Base-by-base conservation (phyloP, 2,329 filamentous ascomycete genomes). In the Cladophialophora chaetospira region DNA sequence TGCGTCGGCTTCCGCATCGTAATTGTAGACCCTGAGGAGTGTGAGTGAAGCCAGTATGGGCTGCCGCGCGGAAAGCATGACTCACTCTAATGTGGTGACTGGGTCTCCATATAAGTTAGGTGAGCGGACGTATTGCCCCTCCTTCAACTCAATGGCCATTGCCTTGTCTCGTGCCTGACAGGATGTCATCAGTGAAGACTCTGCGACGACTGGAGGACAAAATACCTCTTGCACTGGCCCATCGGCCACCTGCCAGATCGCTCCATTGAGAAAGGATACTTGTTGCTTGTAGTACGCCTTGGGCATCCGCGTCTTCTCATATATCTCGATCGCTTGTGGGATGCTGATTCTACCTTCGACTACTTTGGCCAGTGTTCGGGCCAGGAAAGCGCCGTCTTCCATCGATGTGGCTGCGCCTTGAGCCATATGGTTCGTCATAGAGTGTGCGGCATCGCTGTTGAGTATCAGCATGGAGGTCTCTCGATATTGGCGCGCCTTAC, bases 331-430 rank as follows among this genome's bases (percentile, higher is more conserved):
- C 3, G 73, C 75, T 25, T 74, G 67, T 4, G 60, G 35, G 3
- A 76, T 53, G 19, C 52, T 66, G 2, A 77, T 54, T 10, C 63
- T 63, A 23, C 71, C 71, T 19, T 68, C 46, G 2, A 73, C 64
- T 3, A 74, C 73, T 36, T 67, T 63, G 1, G 61, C 66, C 17
- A 77, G 61, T 48, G 71, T 71, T 11, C 68, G 61, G 4, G 67
- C 74, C 0, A 77, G 67, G 53, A 75, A 75, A 2, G 70, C 70
- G 10, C 73, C 75, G 62, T 78, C 75, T 65, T 77, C 74, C 71
- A 76, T 76, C 3, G 69, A 70, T 10, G 72, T 76, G 25, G 73
- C 74, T 10, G 73, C 74, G 1, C 74, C 74, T 62, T 77, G 74
- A 2, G 73, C 73, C 58, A 76, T 73, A 58, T 77, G 73, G 55